Conservation (phyloP, 208 protist genomes). For the Trypanosoma cruzi region DNA sequence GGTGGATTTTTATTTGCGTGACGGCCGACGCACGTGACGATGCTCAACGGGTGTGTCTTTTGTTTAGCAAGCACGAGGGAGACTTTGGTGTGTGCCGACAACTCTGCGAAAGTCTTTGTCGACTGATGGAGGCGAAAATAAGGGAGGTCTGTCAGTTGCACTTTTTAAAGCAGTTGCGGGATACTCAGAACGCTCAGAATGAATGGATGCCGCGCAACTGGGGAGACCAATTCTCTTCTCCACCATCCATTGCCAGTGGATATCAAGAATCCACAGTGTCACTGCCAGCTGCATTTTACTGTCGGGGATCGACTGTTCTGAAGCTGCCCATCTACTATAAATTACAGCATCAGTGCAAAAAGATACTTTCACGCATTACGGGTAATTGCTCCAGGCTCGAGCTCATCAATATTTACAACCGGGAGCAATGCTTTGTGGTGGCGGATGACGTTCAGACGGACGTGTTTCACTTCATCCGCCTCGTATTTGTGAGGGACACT, state of each 20-base stretch:
- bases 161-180: slow-evolving; percentile 83
- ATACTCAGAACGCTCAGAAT: slow-evolving; percentile 72
- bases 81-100: slow-evolving; percentile 11
- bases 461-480: slow-evolving; percentile 87
- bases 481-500: slow-evolving; percentile 86
- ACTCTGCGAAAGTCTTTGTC: slow-evolving; percentile 43
- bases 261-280: slow-evolving; percentile 18
- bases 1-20: slow-evolving; percentile 70
- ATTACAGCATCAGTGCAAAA: slow-evolving; percentile 88
- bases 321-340: slow-evolving; percentile 91
- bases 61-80: slow-evolving; percentile 44
- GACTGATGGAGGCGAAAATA: slow-evolving; percentile 64
- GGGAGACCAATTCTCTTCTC: slow-evolving; percentile 78
- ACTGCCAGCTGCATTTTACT: slow-evolving; percentile 43
- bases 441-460: slow-evolving; percentile 78
- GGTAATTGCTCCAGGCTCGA: slow-evolving; percentile 77
- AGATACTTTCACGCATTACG: slow-evolving; percentile 70
- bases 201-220: slow-evolving; percentile 79
- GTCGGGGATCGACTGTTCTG: slow-evolving; percentile 61
- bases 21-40: slow-evolving; percentile 3
- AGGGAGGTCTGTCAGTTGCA: slow-evolving; percentile 81
- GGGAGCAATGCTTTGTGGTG: slow-evolving; percentile 87
- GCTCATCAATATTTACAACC: slow-evolving; percentile 84
- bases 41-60: slow-evolving; percentile 18
- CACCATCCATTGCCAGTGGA: background rate